phyloP scores from a whole-genome alignment of 306 rosid species.

The Trifolium fragiferum region DNA sequence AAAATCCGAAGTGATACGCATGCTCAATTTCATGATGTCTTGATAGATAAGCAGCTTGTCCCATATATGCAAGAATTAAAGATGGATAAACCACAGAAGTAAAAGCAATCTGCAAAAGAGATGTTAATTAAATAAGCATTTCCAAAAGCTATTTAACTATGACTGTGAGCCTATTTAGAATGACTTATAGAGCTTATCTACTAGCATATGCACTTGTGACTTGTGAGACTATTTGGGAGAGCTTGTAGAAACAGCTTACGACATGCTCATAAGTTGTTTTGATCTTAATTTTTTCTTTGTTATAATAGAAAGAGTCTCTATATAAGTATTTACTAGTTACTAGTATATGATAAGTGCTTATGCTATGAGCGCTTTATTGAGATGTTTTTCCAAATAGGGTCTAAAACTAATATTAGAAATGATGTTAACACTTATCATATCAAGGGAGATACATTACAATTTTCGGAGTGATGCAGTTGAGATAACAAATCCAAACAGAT shows the following conservation, averaged over 20 bases:
- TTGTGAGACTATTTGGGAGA: background rate
- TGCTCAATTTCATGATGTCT: constrained; percentile 48
- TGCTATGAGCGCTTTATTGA: background rate
- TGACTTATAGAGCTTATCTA: background rate
- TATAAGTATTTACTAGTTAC: no score
- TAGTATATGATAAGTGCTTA: background rate
- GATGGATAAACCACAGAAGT: constrained; percentile 93
- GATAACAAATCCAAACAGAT: constrained; percentile 7
- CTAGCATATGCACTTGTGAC: background rate
- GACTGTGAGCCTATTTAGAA: background rate
- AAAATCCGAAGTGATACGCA: constrained; percentile 66
- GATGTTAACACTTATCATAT: constrained; percentile 2
- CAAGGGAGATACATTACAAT: constrained; percentile 22
- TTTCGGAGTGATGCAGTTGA: background rate
- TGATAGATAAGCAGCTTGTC: constrained; percentile 96
- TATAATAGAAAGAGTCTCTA: background rate
- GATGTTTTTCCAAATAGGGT: background rate
- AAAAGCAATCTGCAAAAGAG: constrained; percentile 91
- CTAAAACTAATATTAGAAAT: background rate
- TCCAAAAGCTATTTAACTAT: constrained; percentile 11
- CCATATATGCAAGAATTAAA: constrained; percentile 93
- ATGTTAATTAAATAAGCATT: constrained; percentile 30
- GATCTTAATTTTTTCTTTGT: background rate
- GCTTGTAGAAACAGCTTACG: background rate
- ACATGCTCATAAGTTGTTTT: background rate